Conservation (phyloP, 768 basidiomycete species). For the Pleurotus ostreatus region DNA sequence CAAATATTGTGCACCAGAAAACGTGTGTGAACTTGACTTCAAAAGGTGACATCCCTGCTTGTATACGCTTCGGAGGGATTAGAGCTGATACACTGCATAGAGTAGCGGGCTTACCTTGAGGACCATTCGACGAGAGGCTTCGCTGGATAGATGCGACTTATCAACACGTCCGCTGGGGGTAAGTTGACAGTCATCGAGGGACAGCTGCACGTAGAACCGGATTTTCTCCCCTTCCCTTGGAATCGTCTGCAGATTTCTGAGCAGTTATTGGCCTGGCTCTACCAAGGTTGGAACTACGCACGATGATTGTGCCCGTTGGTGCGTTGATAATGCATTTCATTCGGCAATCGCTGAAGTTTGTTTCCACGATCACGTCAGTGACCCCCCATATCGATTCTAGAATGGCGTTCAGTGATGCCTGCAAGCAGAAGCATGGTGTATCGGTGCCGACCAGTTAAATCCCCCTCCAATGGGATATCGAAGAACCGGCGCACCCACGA, state of each 20-base stretch:
- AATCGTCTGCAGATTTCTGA: background rate
- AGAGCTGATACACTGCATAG: too few relatives aligned
- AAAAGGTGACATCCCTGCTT: too few relatives aligned
- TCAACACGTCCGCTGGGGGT: background rate
- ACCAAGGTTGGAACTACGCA: background rate
- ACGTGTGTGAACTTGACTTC: too few relatives aligned
- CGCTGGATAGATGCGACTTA: background rate
- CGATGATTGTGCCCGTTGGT: slow-evolving; percentile 10
- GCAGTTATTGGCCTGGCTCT: background rate
- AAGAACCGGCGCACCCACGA: slow-evolving; percentile 17
- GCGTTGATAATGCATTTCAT: slow-evolving; percentile 16
- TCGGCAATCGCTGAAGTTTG: slow-evolving; percentile 16
- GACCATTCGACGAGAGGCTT: too few relatives aligned
- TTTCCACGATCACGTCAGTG: slow-evolving; percentile 13
- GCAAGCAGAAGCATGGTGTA: background rate
- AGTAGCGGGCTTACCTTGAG: too few relatives aligned
- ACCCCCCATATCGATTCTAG: slow-evolving; percentile 18
- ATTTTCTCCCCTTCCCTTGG: slow-evolving; percentile 14
- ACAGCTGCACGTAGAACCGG: slow-evolving; percentile 13
- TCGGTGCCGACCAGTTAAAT: slow-evolving; percentile 8
- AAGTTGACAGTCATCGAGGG: background rate
- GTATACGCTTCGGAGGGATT: too few relatives aligned
- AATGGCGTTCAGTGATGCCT: background rate
- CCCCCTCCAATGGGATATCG: slow-evolving; percentile 15
- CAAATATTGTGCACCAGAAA: too few relatives aligned